phyloP scores from a whole-genome alignment of 441 rosid species.

The Erodium trifolium region DNA sequence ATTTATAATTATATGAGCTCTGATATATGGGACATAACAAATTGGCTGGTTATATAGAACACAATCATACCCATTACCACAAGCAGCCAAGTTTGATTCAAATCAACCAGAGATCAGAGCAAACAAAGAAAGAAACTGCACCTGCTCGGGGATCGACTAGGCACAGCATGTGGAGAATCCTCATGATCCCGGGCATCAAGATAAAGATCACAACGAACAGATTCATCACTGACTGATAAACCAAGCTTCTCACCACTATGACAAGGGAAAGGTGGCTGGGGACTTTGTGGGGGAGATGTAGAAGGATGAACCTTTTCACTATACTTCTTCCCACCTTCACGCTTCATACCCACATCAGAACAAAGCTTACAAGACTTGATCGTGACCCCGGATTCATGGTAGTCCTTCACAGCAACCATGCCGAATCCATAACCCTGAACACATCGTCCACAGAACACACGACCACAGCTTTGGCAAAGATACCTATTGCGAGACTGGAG shows the following conservation, averaged over 20 bases:
- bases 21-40: background rate
- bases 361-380: slow-evolving; percentile 89
- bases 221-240: slow-evolving; percentile 17
- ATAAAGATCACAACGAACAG: slow-evolving; percentile 31
- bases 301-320: slow-evolving; percentile 53
- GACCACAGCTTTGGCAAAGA: too few species aligned
- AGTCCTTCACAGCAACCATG: slow-evolving; percentile 66
- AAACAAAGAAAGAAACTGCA: slow-evolving; percentile 17
- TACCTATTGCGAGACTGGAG: too few species aligned
- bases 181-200: slow-evolving; percentile 52
- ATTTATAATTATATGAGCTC: background rate
- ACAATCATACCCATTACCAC: background rate
- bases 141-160: slow-evolving; percentile 56
- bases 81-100: background rate
- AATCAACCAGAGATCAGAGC: background rate
- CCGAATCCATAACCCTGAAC: slow-evolving; percentile 18
- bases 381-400: slow-evolving; percentile 33
- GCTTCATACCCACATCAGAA: slow-evolving; percentile 54
- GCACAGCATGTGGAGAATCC: slow-evolving; percentile 27
- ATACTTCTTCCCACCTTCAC: slow-evolving; percentile 33
- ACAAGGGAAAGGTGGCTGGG: slow-evolving; percentile 52
- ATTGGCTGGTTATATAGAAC: slow-evolving; percentile 1
- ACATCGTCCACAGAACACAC: too few species aligned
- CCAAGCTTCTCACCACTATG: slow-evolving; percentile 5
- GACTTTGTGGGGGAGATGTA: slow-evolving; percentile 42